Evolutionary conservation across 2,329 filamentous ascomycete genomes (phyloP).

Genomic region (Domatiomyces globalis): DNA sequence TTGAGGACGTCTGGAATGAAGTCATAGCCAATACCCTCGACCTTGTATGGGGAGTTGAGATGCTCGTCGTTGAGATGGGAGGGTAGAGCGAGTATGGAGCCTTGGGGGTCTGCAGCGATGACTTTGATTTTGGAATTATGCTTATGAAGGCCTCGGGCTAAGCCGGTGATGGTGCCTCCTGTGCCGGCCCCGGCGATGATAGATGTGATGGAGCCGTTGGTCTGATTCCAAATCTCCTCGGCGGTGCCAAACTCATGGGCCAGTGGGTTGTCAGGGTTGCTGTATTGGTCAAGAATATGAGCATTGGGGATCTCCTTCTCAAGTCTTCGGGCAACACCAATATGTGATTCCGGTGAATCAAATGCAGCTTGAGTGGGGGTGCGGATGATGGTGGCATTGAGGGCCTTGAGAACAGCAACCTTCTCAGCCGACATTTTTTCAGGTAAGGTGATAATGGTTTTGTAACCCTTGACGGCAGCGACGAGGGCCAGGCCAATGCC

Average conservation of each 20-base stretch:
- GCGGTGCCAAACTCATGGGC: constrained; percentile 92
- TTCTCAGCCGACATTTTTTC: constrained; percentile 99
- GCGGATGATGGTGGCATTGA: constrained; percentile 93
- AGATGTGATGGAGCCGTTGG: constrained; percentile 68
- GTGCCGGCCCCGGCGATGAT: constrained; percentile 81
- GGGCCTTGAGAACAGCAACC: constrained; percentile 80
- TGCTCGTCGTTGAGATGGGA: constrained; percentile 63
- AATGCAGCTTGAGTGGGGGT: constrained; percentile 92
- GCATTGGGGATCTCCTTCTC: constrained; percentile 94
- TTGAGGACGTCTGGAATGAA: constrained; percentile 92
- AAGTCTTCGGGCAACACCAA: constrained; percentile 77
- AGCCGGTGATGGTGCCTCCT: constrained; percentile 83
- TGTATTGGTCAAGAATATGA: constrained; percentile 94
- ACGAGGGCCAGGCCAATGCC: constrained; percentile 92
- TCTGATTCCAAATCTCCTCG: constrained; percentile 92
- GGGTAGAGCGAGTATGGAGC: constrained; percentile 79
- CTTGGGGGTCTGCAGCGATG: constrained; percentile 81
- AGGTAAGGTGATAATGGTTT: constrained; percentile 94
- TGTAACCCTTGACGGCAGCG: constrained; percentile 87
- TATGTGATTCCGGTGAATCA: constrained; percentile 90
- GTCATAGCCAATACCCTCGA: constrained; percentile 97
- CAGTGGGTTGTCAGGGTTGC: constrained; percentile 77
- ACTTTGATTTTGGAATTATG: constrained; percentile 77
- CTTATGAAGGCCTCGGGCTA: constrained; percentile 73
- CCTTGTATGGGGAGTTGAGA: constrained; percentile 80